Conservation (phyloP, 2,329 filamentous ascomycete species). For the Talaromyces sp. region DNA sequence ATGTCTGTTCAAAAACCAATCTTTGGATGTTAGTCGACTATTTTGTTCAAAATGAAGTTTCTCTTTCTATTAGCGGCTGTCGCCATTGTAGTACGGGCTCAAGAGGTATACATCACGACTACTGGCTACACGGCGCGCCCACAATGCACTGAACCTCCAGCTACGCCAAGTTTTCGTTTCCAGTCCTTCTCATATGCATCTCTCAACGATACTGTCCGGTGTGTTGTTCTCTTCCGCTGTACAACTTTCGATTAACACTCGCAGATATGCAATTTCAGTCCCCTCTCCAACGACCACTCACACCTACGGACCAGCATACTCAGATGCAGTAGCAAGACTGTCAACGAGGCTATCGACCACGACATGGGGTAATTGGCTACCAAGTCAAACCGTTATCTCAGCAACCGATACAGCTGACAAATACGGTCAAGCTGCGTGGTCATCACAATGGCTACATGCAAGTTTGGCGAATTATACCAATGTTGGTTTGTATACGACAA, state of each 20-base stretch:
- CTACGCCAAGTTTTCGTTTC: conserved; percentile 26
- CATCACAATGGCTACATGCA: conserved; percentile 32
- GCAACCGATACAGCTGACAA: conserved; percentile 29
- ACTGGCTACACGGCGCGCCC: conserved; percentile 25
- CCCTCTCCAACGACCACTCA: conserved; percentile 29
- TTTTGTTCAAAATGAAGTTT: not conserved
- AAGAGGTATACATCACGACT: conserved; percentile 30
- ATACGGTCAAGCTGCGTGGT: conserved; percentile 39
- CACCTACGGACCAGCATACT: conserved; percentile 29
- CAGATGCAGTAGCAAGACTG: conserved; percentile 26
- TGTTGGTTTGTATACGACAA: conserved; percentile 48
- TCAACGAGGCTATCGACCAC: conserved; percentile 27
- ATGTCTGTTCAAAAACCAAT: too few species aligned
- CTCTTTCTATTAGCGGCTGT: not conserved
- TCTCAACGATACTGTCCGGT: conserved; percentile 30
- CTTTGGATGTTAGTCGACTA: too few species aligned
- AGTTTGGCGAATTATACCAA: conserved; percentile 33
- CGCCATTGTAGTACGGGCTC: conserved; percentile 10
- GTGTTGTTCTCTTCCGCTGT: not conserved
- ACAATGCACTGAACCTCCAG: conserved; percentile 26
- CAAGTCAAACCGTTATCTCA: conserved; percentile 27
- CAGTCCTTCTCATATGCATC: conserved; percentile 30
- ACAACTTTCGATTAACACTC: not conserved
- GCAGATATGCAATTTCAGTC: conserved; percentile 33
- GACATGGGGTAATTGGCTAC: conserved; percentile 36